A percentile compares a stretch with the other conserved stretches of the same genome.
phyloP scores from a whole-genome alignment of 2,329 filamentous ascomycete genomes.

The Clonostachys chloroleuca region DNA sequence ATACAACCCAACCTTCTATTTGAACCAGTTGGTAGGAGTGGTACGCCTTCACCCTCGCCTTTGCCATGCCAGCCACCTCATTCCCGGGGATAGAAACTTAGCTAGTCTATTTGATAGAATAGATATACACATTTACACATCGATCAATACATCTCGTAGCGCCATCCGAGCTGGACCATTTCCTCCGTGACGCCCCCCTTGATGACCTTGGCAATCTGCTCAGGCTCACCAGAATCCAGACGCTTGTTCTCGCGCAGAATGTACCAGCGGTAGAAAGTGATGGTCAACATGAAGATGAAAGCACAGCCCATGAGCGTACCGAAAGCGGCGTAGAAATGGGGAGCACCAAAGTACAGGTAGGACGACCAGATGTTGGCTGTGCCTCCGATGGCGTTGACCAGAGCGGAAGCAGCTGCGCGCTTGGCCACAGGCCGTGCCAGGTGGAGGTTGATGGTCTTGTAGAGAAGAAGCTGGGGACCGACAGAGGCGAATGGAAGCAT shows the following conservation, averaged over 20 bases:
- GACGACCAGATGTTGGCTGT: slow-evolving; percentile 53
- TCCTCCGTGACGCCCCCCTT: slow-evolving; percentile 15
- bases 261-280: slow-evolving; percentile 10
- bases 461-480: slow-evolving; percentile 29
- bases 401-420: slow-evolving; percentile 61
- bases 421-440: slow-evolving; percentile 71
- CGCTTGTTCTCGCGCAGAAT: slow-evolving; percentile 10
- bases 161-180: slow-evolving; percentile 14
- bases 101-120: too few species aligned
- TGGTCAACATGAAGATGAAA: slow-evolving; percentile 9
- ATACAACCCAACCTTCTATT: too few species aligned
- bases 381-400: slow-evolving; percentile 61
- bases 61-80: too few species aligned
- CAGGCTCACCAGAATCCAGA: slow-evolving; percentile 7
- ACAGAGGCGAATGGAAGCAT: slow-evolving; percentile 24
- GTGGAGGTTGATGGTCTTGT: slow-evolving; percentile 67
- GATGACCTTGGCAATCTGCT: slow-evolving; percentile 15
- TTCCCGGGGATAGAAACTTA: too few species aligned
- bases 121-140: neutral
- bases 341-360: slow-evolving; percentile 49
- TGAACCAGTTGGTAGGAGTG: too few species aligned
- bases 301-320: slow-evolving; percentile 8
- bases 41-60: too few species aligned
- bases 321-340: slow-evolving; percentile 14
- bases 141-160: slow-evolving; percentile 30